Evolutionary conservation across 225 moss, liverwort and hornwort genomes (phyloP), one percentile per base, ranked within the genome.

Genomic region (Rhytidiadelphus loreus): DNA sequence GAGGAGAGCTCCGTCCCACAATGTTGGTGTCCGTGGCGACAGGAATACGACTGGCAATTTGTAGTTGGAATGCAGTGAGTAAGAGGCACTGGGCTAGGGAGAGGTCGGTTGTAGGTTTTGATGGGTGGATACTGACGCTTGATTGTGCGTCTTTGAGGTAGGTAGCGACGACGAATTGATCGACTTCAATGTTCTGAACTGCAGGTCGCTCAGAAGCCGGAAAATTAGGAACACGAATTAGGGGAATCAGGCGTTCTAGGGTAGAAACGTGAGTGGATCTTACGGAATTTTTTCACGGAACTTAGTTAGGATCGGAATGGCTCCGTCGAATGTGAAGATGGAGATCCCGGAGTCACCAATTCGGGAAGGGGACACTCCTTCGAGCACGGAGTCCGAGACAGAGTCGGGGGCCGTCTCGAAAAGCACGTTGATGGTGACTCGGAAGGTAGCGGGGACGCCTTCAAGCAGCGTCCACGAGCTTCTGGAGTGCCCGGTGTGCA

Each of bases 401-500:
- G 97, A 98, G 86, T 91, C 95, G 52, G 92, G 93, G 61, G 95
- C 95, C 63, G 93, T 94, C n/a, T 86, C 97, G 80, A 99, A 97
- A 92, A 95, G 93, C 65, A 89, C 96, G 39, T 85, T 95, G 76
- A 90, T 94, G 73, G 90, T 95, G 82, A 86, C 96, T 75, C 96
- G 96, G n/a, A 99, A 97, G 86, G 91, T 93, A 41, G 95, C 95
- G 81, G 96, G 92, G 43, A 87, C 97, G 55, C 96, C 99, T 78
- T 90, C 97, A 61, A 99, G 99, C 90, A 99, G 97, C 86, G 99
- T 99, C 60, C 99, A 99, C 89, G 99, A 99, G 90, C 96, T 99
- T 65, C 92, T 99, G 89, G 99, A 99, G 89, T 99, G 99, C 77
- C 96, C 99, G 78, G 99, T 99, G 80, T 99, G 99, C 95, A 99